Evolutionary conservation across 352 stramenopile species (phyloP), one percentile per base, ranked within the genome.

Genomic region (Phytopythium chamaehyphon): DNA sequence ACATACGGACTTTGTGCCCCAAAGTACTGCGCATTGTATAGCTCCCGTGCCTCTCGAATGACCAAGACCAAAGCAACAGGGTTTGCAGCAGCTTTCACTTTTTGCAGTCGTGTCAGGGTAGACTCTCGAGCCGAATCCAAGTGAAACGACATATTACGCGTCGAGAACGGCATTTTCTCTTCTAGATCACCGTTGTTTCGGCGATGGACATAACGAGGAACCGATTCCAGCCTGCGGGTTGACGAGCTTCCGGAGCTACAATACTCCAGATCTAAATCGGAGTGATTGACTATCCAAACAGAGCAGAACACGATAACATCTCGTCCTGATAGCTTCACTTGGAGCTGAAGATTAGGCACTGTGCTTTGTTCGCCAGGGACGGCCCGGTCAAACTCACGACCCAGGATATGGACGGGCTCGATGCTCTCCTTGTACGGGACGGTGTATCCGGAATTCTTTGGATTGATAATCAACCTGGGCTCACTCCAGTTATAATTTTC

Each of bases 401-500:
- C 85, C 49, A 80, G 63, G 18, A 95, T 63, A 38, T 86, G 65
- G 14, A 93, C 66, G 5, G 79, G 66, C 31, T 92, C 79, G 45
- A 86, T 81, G 6, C 57, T 43, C 28, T 95, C 83, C 57, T 93
- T 93, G 69, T 88, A 93, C 3, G 84, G 84, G 19, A 93, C 61
- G 0, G 68, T 72, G 43, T 90, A 90, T 3, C 68, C 66, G 12
- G 65, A 80, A 36, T 61, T 65, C 40, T 92, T 92, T 2, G 83
- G 75, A 39, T 91, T 88, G 38, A 95, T 75, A 35, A 93, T 80
- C 54, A 84, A 45, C 46, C 88, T 90, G 7, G 83, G 83, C 16
- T 69, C 57, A 56, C 83, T 93, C 85, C 85, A 95, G 44, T 80
- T 91, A 64, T 95, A 95, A 47, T 95, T 95, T 50, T 93, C 85